Evolutionary conservation across 768 basidiomycete genomes (phyloP), one percentile per base, ranked within the genome.

Genomic region (Sistotremastrum niveocremeum): DNA sequence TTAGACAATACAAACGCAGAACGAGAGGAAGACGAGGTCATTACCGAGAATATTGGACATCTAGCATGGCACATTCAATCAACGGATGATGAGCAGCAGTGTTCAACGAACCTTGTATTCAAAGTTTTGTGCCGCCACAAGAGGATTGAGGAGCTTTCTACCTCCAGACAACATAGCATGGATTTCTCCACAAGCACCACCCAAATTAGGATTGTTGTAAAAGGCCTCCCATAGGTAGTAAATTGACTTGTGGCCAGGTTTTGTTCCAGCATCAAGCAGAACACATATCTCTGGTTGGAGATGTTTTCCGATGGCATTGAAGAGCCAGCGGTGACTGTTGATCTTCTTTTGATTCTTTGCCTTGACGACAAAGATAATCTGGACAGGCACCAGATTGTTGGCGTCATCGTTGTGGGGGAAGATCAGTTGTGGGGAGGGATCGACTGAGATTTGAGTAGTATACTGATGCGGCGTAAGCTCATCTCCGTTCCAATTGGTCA

Each of bases 301-400:
- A 54, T 82, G 81, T 56, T 69, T 76, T 3, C 88, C 89, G 44
- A 97, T 83, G 28, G 87, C 91, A 53, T 97, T 93, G 72, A 97
- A 93, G 30, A 94, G 69, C 91, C 91, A 94, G 37, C 90, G 79
- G 64, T 94, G 90, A 45, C 86, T 88, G 57, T 90, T 91, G 64
- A 90, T 91, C 69, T 94, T 93, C 72, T 91, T 93, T 61, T 86
- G 80, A 65, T 94, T 94, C 68, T 93, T 84, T 5, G 87, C 87
- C 63, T 94, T 95, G 54, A 94, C 65, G 46, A 90, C 78, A 45
- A 94, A 73, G 48, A 94, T 91, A 54, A 95, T 81, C 57, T 89
- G 86, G 4, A 95, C 89, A 0, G 91, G 88, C 3, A 93, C 86
- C 33, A 97, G 64, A 60, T 95, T 95, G 65, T 90, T 88, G 11